phyloP scores from a whole-genome alignment of 192 early-diverging fungal genomes.

The Diversispora epigaea region DNA sequence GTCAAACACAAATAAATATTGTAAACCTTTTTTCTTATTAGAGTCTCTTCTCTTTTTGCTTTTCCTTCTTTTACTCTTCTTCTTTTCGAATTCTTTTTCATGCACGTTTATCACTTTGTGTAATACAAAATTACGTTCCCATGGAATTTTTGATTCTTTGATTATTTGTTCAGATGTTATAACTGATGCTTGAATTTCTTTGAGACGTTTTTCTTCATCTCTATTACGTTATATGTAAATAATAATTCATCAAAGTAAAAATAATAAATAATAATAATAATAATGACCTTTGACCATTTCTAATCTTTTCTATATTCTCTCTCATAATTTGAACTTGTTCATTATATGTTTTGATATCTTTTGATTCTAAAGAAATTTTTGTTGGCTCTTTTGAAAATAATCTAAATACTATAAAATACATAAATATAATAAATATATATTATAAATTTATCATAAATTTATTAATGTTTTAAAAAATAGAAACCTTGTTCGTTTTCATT shows the following conservation, averaged over 20 bases:
- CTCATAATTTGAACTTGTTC: neutral
- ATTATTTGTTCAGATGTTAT: conserved; percentile 16
- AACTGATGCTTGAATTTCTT: neutral
- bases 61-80: conserved; percentile 11
- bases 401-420: conserved; percentile 7
- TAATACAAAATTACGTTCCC: conserved; percentile 21
- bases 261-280: too few species aligned
- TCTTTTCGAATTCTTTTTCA: neutral
- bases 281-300: neutral
- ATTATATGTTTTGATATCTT: neutral
- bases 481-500: too few species aligned
- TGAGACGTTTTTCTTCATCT: neutral
- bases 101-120: conserved; percentile 21
- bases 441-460: too few species aligned
- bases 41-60: conserved; percentile 21
- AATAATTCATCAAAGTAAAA: neutral
- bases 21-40: neutral
- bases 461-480: too few species aligned
- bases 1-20: too few species aligned
- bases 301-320: neutral
- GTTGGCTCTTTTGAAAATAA: conserved; percentile 1
- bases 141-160: conserved; percentile 24
- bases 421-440: too few species aligned
- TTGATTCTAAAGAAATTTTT: conserved; percentile 16
- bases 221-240: neutral